Base-by-base conservation (phyloP, 2,329 filamentous ascomycete genomes). In the Ceratocystis destructans region DNA sequence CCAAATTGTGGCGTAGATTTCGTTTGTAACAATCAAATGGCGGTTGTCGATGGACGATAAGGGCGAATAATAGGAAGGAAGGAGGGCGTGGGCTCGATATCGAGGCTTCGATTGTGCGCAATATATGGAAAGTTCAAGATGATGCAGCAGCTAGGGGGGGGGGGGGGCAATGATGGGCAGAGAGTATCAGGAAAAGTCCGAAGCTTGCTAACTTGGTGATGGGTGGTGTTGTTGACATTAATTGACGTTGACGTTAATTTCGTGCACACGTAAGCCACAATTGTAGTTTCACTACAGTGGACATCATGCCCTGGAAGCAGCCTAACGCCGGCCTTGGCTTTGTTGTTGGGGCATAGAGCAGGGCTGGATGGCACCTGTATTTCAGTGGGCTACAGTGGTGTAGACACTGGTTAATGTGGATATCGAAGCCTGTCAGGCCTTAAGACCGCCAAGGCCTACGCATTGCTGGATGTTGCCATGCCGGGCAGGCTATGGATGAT, bases 261-360 rank as follows among this genome's bases (percentile, higher is more conserved):
- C 64, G 31, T 68, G 67, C 67, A 68, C 67, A 68, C 67, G 67
- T 68, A 68, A 66, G 64, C 67, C 64, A 68, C 61, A 68, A 66
- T 46, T 64, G 44, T 50, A 53, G 62, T 53, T 55, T 20, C 55
- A 20, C 25, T 59, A 59, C 55, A 59, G 55, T 37, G 55, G 28
- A 12, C n/a, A 31, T 37, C 3, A 59, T 31, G 55, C 55, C 55
- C 31, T 59, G 55, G 55, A 31, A 37, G 28, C 22, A 22, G 6
- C n/a, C 22, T 53, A n/a, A 5, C 48, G 22, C n/a, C 31, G 37
- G 55, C 15, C 31, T 37, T 37, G 31, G 28, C 25, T 20, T 17
- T 37, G 7, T 28, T 7, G 55, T 37, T 41, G 28, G 17, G 33
- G 55, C 15, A 59, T n/a, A 31, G 28, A 10, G 33, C 15, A 59